Evolutionary conservation across 2,329 filamentous ascomycete species (phyloP).

Genomic region (Onygena corvina): DNA sequence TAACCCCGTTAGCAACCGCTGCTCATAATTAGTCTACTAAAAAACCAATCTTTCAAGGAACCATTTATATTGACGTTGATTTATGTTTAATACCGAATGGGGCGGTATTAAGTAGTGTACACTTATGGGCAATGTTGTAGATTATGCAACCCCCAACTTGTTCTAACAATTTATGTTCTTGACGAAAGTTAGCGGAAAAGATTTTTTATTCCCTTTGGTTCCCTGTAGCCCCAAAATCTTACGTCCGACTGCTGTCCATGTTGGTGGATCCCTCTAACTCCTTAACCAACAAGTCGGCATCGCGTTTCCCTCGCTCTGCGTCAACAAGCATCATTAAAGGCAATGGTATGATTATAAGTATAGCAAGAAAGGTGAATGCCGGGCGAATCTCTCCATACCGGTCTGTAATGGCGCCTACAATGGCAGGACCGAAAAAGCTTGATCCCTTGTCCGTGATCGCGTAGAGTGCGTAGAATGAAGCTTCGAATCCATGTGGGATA

Average conservation of each 20-base stretch:
- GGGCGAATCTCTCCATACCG: conserved; percentile 65
- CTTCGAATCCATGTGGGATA: conserved; percentile 86
- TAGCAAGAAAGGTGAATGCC: conserved; percentile 83
- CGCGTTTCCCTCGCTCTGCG: conserved; percentile 62
- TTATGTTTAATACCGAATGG: no score
- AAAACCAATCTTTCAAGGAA: no score
- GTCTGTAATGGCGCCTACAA: conserved; percentile 88
- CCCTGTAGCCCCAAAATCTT: not conserved
- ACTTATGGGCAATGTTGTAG: no score
- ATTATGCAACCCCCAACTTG: not conserved
- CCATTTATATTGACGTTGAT: no score
- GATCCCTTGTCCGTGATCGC: conserved; percentile 96
- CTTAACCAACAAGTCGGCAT: conserved; percentile 53
- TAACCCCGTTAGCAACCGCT: no score
- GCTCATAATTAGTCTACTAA: no score
- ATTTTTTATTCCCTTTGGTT: not conserved
- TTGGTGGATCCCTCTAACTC: conserved; percentile 26
- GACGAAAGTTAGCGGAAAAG: not conserved
- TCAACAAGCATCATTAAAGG: conserved; percentile 76
- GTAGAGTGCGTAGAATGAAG: conserved; percentile 91
- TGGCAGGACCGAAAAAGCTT: conserved; percentile 82
- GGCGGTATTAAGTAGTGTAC: no score
- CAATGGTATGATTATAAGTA: conserved; percentile 71
- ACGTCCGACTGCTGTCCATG: not conserved
- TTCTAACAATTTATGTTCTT: conserved; percentile 1